Evolutionary conservation across 2,329 filamentous ascomycete species (phyloP).

Genomic region (Ilyonectria sp.): DNA sequence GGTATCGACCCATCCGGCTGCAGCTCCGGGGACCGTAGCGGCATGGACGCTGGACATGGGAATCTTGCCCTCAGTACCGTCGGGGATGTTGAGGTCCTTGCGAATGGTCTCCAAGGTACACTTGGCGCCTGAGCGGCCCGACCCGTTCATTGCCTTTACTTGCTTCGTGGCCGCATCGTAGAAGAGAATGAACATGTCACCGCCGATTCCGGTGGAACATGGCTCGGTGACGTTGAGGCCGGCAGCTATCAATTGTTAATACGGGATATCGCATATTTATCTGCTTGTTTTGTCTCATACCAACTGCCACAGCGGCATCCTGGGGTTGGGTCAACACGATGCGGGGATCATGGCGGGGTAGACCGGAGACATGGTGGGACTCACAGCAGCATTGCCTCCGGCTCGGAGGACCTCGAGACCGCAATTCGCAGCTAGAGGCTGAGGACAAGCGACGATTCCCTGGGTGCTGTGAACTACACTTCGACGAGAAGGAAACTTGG

Average conservation of each 20-base stretch:
- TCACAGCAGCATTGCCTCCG: conserved; percentile 93
- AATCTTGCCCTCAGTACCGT: conserved; percentile 71
- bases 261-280: neutral
- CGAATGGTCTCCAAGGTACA: conserved; percentile 80
- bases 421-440: conserved; percentile 90
- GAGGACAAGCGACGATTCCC: conserved; percentile 91
- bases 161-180: conserved; percentile 88
- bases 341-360: neutral
- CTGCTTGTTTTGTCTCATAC: conserved; percentile 60
- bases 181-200: conserved; percentile 96
- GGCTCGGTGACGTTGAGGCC: conserved; percentile 95
- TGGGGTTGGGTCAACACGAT: conserved; percentile 53
- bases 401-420: conserved; percentile 87
- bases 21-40: conserved; percentile 89
- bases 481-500: conserved; percentile 82
- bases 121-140: conserved; percentile 83
- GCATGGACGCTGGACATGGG: conserved; percentile 84
- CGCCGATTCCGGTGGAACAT: conserved; percentile 92
- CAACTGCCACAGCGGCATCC: conserved; percentile 97
- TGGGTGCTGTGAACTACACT: conserved; percentile 95
- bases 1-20: conserved; percentile 94
- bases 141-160: conserved; percentile 91
- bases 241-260: conserved; percentile 72
- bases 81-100: conserved; percentile 76
- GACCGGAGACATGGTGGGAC: conserved; percentile 52